Base-by-base conservation (phyloP, 495 filamentous ascomycete genomes). In the Penicillium macrosclerotiorum region DNA sequence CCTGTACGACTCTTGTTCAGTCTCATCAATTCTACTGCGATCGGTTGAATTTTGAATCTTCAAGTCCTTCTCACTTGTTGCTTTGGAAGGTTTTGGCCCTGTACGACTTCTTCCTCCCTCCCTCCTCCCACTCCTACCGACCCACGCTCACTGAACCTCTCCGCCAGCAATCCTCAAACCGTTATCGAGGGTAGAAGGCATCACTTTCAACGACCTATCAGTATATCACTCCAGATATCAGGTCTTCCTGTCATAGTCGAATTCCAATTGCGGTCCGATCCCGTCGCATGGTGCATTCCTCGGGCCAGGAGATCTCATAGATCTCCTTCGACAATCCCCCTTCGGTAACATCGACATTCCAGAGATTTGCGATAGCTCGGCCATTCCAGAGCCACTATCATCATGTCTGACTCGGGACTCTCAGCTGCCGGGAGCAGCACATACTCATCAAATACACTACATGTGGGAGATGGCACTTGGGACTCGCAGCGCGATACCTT, bases 391-490 rank as follows among this genome's bases (percentile, higher is more conserved):
- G 36, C 2, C 23, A 23, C 23, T 23, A 16, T 7, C 49, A 53
- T 19, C 40, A 78, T 78, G 75, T 53, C 67, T 13, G 64, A 71
- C 52, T 66, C 72, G 9, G 71, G 55, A 11, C 75, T 93, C 43
- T 82, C 89, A 45, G 81, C 86, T 46, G 74, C 90, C 16, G 90
- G 90, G 62, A 87, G 84, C 74, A 87, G 84, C 64, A 82, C 80
- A 16, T 96, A 96, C 72, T 69, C 78, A 35, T 95, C 89, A 33
- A 78, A 89, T 64, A 92, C 86, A 31, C 73, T 95, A 67, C 80
- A 77, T 52, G 90, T 95, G 13, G 90, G 90, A 47, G 90, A 95
- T 72, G 90, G 90, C 22, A 96, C 90, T 22, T 96, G 90, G 90
- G 89, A 95, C 55, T 78, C 79, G 18, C 71, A 77, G 47, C 81